A percentile compares a stretch with the other conserved stretches of the same genome.
Evolutionary conservation across 306 rosid genomes (phyloP).

Genomic region (Crotalaria pallida): DNA sequence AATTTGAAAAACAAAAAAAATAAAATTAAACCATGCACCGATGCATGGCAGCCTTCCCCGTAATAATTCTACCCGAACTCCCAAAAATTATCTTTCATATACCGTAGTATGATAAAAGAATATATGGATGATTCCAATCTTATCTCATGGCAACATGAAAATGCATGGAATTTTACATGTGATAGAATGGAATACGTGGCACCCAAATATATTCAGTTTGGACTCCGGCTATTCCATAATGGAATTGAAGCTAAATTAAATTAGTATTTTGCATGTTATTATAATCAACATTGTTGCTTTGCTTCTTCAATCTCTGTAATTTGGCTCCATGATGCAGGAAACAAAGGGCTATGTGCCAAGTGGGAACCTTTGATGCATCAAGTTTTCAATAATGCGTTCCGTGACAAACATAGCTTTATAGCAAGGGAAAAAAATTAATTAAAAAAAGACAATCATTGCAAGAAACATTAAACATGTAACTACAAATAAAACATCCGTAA

Average conservation of each 20-base stretch:
- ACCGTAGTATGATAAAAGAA: too few species aligned
- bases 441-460: not conserved
- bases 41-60: too few species aligned
- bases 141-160: not conserved
- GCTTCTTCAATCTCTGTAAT: not conserved
- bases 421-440: not conserved
- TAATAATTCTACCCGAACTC: too few species aligned
- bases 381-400: constrained; percentile 7
- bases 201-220: not conserved
- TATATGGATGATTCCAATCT: not conserved
- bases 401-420: not conserved
- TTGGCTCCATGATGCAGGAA: not conserved
- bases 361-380: constrained; percentile 1
- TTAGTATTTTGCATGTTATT: not conserved
- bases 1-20: too few species aligned
- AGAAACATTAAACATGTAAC: not conserved
- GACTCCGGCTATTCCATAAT: not conserved
- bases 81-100: too few species aligned
- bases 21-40: too few species aligned
- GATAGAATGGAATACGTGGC: constrained; percentile 17
- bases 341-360: not conserved
- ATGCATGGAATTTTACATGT: not conserved
- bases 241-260: not conserved
- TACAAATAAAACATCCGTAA: not conserved
- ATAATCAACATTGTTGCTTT: not conserved